Conservation (phyloP, 2,329 filamentous ascomycete genomes). For the Thelonectria olida region DNA sequence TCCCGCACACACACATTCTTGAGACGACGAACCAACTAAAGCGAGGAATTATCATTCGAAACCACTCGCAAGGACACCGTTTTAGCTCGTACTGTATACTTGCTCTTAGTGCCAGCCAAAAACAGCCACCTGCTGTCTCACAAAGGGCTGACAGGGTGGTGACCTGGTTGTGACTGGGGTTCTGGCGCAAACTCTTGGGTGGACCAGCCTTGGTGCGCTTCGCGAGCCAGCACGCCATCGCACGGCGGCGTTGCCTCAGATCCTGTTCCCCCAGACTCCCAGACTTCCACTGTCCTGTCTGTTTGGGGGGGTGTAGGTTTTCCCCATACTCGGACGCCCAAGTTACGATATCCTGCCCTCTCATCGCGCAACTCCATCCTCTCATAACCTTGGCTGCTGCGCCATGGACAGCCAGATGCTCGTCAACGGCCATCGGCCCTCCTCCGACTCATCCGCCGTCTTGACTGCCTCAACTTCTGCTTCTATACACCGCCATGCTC, state of each 20-base stretch:
- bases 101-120: conserved; percentile 17
- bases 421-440: conserved; percentile 38
- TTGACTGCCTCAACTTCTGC: conserved; percentile 27
- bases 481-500: conserved; percentile 37
- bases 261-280: conserved; percentile 22
- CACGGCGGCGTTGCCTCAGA: conserved; percentile 40
- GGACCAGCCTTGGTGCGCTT: conserved; percentile 31
- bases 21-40: neutral
- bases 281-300: conserved; percentile 4
- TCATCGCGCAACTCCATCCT: conserved; percentile 40
- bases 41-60: neutral
- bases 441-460: conserved; percentile 28
- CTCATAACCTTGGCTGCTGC: conserved; percentile 32
- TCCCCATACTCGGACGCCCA: conserved; percentile 32
- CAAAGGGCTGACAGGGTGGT: conserved; percentile 23
- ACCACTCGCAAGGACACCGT: conserved; percentile 9
- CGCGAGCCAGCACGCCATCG: conserved; percentile 42
- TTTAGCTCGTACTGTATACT: conserved; percentile 15
- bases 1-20: conserved; percentile 1
- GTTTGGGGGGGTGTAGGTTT: conserved; percentile 18
- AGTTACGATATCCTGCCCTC: conserved; percentile 42
- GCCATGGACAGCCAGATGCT: conserved; percentile 39
- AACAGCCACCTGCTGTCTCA: conserved; percentile 22
- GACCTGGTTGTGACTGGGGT: conserved; percentile 30
- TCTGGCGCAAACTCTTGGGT: conserved; percentile 32